A percentile compares a stretch with the other conserved stretches of the same genome.
phyloP scores from a whole-genome alignment of 768 basidiomycete species.

The Hemileccinum impolitum region DNA sequence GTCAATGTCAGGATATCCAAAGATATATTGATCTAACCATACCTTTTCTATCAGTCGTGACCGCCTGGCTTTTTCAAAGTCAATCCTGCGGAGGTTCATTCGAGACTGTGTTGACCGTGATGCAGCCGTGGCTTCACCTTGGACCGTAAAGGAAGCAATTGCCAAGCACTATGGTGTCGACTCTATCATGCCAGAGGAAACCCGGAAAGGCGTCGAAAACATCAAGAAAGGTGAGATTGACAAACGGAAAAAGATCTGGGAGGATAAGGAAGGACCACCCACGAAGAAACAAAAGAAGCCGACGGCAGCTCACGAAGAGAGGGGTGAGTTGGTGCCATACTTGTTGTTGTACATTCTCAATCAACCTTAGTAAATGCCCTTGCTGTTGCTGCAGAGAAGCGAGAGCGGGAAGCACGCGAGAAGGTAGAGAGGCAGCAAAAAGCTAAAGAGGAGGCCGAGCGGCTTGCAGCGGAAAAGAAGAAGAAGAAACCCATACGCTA shows the following conservation, averaged over 20 bases:
- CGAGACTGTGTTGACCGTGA: slow-evolving; percentile 94
- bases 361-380: slow-evolving; percentile 26
- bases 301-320: slow-evolving; percentile 71
- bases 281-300: slow-evolving; percentile 80
- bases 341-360: slow-evolving; percentile 8
- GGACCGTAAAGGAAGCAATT: slow-evolving; percentile 87
- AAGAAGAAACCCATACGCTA: slow-evolving; percentile 91
- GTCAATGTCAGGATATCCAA: slow-evolving; percentile 19
- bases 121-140: slow-evolving; percentile 88
- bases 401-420: slow-evolving; percentile 67
- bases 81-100: slow-evolving; percentile 93
- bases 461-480: slow-evolving; percentile 72
- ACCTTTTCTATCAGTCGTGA: slow-evolving; percentile 64
- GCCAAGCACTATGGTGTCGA: slow-evolving; percentile 84
- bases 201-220: slow-evolving; percentile 70
- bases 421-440: slow-evolving; percentile 63
- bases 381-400: slow-evolving; percentile 49
- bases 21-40: slow-evolving; percentile 1
- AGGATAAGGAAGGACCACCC: slow-evolving; percentile 81
- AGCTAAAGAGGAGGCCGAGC: slow-evolving; percentile 68
- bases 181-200: slow-evolving; percentile 82
- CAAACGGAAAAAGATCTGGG: slow-evolving; percentile 89
- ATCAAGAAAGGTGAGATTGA: slow-evolving; percentile 88
- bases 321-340: slow-evolving; percentile 42
- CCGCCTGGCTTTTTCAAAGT: slow-evolving; percentile 93